phyloP scores from a whole-genome alignment of 495 filamentous ascomycete genomes.

The Aspergillus cristatus region DNA sequence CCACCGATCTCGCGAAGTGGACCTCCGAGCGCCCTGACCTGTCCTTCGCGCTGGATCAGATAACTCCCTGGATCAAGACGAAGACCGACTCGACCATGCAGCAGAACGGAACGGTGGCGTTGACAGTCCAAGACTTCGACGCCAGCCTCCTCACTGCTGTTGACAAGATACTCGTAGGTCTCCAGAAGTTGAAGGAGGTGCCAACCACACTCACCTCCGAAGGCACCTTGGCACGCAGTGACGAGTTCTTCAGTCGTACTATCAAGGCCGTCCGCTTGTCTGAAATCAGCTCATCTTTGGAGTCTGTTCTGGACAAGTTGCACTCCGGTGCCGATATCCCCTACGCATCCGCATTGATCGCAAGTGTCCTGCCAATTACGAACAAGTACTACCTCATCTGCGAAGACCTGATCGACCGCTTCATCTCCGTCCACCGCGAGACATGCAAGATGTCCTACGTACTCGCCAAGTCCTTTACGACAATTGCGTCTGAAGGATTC shows the following conservation, averaged over 20 bases:
- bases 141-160: constrained; percentile 46
- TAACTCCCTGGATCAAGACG: constrained; percentile 37
- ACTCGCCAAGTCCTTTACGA: constrained; percentile 63
- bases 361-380: constrained; percentile 62
- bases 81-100: constrained; percentile 8
- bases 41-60: constrained; percentile 53
- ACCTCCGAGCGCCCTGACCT: constrained; percentile 44
- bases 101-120: constrained; percentile 5
- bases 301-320: constrained; percentile 40
- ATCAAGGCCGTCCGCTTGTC: constrained; percentile 50
- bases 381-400: constrained; percentile 60
- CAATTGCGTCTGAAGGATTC: constrained; percentile 76
- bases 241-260: constrained; percentile 43
- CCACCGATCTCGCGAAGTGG: constrained; percentile 31
- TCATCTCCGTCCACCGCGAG: constrained; percentile 51
- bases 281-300: constrained; percentile 44
- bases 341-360: constrained; percentile 50
- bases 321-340: constrained; percentile 29
- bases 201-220: constrained; percentile 48
- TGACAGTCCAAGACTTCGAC: constrained; percentile 39
- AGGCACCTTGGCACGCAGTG: constrained; percentile 54
- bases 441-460: constrained; percentile 65
- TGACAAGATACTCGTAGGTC: constrained; percentile 61
- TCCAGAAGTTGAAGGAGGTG: constrained; percentile 60
- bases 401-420: constrained; percentile 39